phyloP scores from a whole-genome alignment of 192 early-diverging fungal species.

The Mortierella hygrophila region DNA sequence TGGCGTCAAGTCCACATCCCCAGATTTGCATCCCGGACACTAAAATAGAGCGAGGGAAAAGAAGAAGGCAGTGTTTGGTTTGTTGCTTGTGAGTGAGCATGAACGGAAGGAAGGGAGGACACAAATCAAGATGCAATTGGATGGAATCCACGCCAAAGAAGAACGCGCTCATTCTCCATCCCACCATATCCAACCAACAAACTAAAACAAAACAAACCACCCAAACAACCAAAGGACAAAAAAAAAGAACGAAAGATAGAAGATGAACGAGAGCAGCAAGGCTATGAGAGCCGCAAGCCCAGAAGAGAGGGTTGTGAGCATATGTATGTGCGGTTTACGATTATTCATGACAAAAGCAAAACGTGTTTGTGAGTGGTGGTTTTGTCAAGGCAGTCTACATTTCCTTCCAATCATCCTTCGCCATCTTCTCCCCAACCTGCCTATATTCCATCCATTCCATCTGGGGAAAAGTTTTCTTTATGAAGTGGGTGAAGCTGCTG shows the following conservation, averaged over 20 bases:
- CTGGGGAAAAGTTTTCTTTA: background rate
- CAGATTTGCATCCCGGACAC: slow-evolving; percentile 57
- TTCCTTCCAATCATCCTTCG: background rate
- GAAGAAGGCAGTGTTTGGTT: background rate
- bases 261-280: background rate
- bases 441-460: background rate
- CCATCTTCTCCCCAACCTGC: background rate
- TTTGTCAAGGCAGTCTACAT: background rate
- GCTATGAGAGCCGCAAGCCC: background rate
- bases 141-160: background rate
- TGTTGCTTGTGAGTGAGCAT: background rate
- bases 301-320: background rate
- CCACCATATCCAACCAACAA: background rate
- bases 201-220: background rate
- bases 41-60: slow-evolving; percentile 12
- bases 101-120: background rate
- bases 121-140: background rate
- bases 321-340: background rate
- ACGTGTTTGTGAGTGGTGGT: background rate
- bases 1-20: slow-evolving; percentile 52
- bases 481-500: background rate
- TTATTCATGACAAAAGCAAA: background rate
- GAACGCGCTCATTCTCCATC: background rate
- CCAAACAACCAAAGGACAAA: background rate
- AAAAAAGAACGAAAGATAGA: background rate